Evolutionary conservation across 208 protist species (phyloP), one percentile per base, ranked within the genome.

Genomic region (Porcisia deanei): DNA sequence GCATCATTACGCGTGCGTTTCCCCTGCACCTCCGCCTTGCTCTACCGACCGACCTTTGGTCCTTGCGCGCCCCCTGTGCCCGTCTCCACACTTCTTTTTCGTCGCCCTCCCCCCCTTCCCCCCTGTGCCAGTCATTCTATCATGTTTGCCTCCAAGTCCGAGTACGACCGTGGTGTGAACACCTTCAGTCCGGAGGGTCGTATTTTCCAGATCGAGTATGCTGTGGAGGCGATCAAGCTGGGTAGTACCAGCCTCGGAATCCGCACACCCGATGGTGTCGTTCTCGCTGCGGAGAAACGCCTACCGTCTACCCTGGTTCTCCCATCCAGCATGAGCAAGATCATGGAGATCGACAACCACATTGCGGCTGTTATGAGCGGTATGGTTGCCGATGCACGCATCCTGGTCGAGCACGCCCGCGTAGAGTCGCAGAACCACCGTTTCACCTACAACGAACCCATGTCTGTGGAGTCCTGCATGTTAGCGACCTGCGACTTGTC

Each of bases 141-240:
- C 65, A 97, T 97, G 94, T 98, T 98, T 81, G 83, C 91, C 57
- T 96, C 94, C 45, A 98, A 98, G 87, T 97, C 86, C 63, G 98
- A 99, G 86, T 99, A 99, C 74, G 99, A 99, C 82, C 89, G 98
- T 45, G 99, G 98, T 73, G 98, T 99, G 7, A 99, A 99, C 88
- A 99, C 99, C 55, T 99, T 99, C 87, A 99, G 97, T 45, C 99
- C 99, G 20, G 99, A 99, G 82, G 99, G 99, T 39, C 94, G 99
- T 54, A 94, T 99, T 47, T 99, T 99, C 89, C 99, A 97, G 84
- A 97, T 98, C 74, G 92, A 98, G 82, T 98, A 98, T 63, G 95
- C 96, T 55, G 94, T 97, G 54, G 89, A 97, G 76, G 95, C 96
- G 2, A 96, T 97, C 71, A 96, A 98, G 89, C 90, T 99, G 7